phyloP scores from a whole-genome alignment of 139 green algal species.

The Volvox reticuliferus region DNA sequence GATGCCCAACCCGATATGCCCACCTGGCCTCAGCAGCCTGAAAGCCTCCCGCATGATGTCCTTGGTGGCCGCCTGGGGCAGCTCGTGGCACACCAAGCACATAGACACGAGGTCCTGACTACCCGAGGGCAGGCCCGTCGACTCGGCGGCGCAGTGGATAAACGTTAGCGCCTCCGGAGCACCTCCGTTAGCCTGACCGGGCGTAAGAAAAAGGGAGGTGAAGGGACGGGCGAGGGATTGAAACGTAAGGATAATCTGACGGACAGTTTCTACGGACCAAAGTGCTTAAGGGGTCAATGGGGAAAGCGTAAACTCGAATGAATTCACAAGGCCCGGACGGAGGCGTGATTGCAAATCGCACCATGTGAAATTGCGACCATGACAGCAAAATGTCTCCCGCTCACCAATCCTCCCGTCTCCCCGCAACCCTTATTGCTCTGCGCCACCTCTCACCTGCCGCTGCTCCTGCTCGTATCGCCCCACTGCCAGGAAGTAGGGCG shows the following conservation, averaged over 20 bases:
- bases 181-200: conserved; percentile 6
- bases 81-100: conserved; percentile 86
- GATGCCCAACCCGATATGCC: conserved; percentile 45
- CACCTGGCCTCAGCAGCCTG: conserved; percentile 72
- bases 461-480: conserved; percentile 68
- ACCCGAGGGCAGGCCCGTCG: conserved; percentile 64
- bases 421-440: too few species aligned
- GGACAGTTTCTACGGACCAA: too few species aligned
- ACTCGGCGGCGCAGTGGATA: conserved; percentile 75
- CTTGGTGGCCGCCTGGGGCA: conserved; percentile 68
- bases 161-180: conserved; percentile 62
- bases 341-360: too few species aligned
- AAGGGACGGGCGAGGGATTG: not conserved
- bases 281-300: too few species aligned
- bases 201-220: not conserved
- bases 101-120: conserved; percentile 81
- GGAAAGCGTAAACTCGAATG: too few species aligned
- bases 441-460: conserved; percentile 29
- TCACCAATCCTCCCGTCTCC: too few species aligned
- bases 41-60: conserved; percentile 78
- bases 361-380: too few species aligned
- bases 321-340: too few species aligned
- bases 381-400: too few species aligned
- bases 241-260: too few species aligned
- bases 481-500: conserved; percentile 82